phyloP scores from a whole-genome alignment of 805 yeast genomes.

The Monosporozyma yasuniensis region DNA sequence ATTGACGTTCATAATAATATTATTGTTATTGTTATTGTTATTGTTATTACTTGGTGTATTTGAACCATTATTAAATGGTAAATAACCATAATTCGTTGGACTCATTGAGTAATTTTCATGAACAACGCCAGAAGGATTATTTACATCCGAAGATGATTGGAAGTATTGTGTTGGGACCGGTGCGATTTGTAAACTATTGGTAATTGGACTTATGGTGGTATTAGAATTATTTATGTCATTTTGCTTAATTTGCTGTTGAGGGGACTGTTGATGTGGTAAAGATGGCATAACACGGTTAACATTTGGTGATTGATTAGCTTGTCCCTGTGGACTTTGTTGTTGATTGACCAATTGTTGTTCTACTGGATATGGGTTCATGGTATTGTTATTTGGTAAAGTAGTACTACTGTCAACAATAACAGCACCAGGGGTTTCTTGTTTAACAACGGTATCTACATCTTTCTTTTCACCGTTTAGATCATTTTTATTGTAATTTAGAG shows the following conservation, averaged over 20 bases:
- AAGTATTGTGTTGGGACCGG: background rate
- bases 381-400: background rate
- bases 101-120: background rate
- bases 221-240: background rate
- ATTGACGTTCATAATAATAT: background rate
- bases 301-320: background rate
- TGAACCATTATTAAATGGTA: background rate
- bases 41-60: background rate
- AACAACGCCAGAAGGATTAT: background rate
- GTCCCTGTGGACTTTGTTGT: background rate
- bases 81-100: background rate
- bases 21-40: background rate
- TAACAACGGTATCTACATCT: background rate
- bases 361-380: background rate
- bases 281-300: background rate
- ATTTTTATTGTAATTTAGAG: conserved; percentile 12
- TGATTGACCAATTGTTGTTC: background rate
- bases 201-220: background rate
- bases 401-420: background rate
- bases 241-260: background rate
- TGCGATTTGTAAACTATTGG: background rate
- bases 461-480: background rate
- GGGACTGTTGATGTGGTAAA: background rate
- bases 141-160: background rate
- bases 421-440: background rate